These are phyloP conservation scores for Hygrophoropsis aurantiaca DNA, from an alignment of 768 basidiomycete genomes.

Conservation along the genomic window DNA sequence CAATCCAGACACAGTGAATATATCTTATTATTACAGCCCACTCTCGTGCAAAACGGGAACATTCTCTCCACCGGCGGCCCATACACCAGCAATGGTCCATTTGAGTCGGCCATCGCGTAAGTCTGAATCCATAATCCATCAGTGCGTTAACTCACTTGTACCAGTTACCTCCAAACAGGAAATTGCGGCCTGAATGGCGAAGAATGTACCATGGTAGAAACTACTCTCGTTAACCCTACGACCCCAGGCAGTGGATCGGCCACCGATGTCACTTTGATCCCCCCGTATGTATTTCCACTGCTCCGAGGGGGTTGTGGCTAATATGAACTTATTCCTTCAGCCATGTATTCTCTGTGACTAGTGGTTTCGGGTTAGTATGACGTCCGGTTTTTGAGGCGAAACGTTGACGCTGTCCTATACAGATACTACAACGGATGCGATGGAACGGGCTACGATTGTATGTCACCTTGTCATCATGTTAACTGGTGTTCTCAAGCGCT, in stretches of 20 bases:
- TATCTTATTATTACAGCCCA: slow-evolving; percentile 19
- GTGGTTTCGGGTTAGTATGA: slow-evolving; percentile 30
- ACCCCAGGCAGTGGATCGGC: slow-evolving; percentile 33
- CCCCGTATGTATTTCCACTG: slow-evolving; percentile 23
- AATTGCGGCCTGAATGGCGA: slow-evolving; percentile 36
- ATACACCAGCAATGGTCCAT: slow-evolving; percentile 26
- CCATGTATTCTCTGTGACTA: slow-evolving; percentile 33
- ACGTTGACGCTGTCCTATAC: background rate
- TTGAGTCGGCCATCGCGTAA: slow-evolving; percentile 37
- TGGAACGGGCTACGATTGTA: slow-evolving; percentile 42
- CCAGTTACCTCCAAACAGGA: slow-evolving; percentile 17
- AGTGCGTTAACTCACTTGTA: too few relatives aligned
- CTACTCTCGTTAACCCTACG: slow-evolving; percentile 33
- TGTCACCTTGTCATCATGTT: too few relatives aligned
- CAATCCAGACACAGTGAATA: background rate
- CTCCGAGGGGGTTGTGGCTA: background rate
- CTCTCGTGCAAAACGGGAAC: slow-evolving; percentile 27
- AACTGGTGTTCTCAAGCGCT: background rate
- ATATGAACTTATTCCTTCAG: slow-evolving; percentile 8
- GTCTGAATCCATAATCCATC: too few relatives aligned
- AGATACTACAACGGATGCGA: slow-evolving; percentile 41
- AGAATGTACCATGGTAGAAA: slow-evolving; percentile 34
- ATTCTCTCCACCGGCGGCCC: slow-evolving; percentile 33
- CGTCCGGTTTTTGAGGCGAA: background rate
- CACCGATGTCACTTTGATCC: slow-evolving; percentile 33